Evolutionary conservation across 129 eudicot species (phyloP), one percentile per base, ranked within the genome.

Genomic region (Lactuca sativa): DNA sequence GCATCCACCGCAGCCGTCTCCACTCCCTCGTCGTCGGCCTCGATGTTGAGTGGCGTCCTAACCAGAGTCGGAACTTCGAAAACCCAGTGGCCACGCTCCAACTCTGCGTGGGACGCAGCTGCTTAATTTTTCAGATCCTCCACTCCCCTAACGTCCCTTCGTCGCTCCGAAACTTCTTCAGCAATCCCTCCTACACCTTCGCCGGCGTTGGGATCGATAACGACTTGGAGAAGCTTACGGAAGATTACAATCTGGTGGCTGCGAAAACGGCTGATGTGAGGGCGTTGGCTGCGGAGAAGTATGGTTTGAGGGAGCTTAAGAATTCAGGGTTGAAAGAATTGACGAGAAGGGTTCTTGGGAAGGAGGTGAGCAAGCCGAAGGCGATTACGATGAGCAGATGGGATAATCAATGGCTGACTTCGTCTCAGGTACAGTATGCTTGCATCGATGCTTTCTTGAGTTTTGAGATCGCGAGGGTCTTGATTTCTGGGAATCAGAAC

Each of bases 401-500:
- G 91, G 96, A 86, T 69, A 47, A 59, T 4, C 14, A 18, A 21
- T 80, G 78, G 78, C 72, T 90, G 34, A 47, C 32, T 40, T 66
- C 37, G 14, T 56, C 40, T 0, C 96, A 90, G 78, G 82, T 90
- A 6, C 63, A 64, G 72, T 90, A 90, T 70, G 97, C 95, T 37
- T 82, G 87, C 44, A 62, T 90, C 58, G 96, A 90, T 78, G 95
- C 95, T 6, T 84, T 75, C 65, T 62, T 86, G 56, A 69, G 86
- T 5, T 90, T 72, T 71, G 87, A 86, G 76, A 84, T 90, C 57
- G 97, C 84, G 9, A 68, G 86, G 77, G 1, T 41, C 25, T 75
- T 89, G 64, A 77, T 74, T 55, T 77, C 74, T 55, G 80, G 55
- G 15, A 47, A 47, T 47, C 52, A 47, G 52, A 47, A 47, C 15